Base-by-base conservation (phyloP, 768 basidiomycete genomes). In the Rhizopogon rudus region DNA sequence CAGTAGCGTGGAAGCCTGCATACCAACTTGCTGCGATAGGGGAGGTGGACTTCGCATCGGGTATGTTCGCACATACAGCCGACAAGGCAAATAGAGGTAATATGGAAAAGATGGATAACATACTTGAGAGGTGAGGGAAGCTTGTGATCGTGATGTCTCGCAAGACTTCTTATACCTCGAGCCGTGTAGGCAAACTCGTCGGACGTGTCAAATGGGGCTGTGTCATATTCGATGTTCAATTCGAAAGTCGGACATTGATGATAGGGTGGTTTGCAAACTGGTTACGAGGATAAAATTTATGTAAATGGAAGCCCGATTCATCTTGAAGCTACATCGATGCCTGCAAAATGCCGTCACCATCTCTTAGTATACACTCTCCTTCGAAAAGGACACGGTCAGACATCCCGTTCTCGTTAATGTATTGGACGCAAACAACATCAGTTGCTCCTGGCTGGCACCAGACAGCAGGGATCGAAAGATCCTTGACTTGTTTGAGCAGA, bases 381-480 rank as follows among this genome's bases (percentile, higher is more conserved):
- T 88, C 87, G 65, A 81, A 83, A 49, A 95, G 79, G n/a, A 90
- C 88, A 56, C 77, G 77, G 63, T 84, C 83, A 35, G 75, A 71
- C 60, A 93, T 69, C 4, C 75, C 80, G 50, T 86, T 83, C 55
- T 83, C 79, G 40, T 81, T 77, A 66, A 94, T 83, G 62, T 80
- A 94, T 14, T 75, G 63, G 14, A 75, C 69, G 45, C 93, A 90
- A 3, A 71, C 70, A 14, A 74, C 77, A 62, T 91, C 86, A 60
- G 87, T 84, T 6, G 92, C 90, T 20, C 92, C 92, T 6, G 93
- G 93, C 67, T 96, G 93, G 31, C 95, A 79, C 93, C 93, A 96
- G 43, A 93, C 76, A 3, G 84, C 78, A 5, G 85, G 87, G n/a
- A 91, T 69, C n/a, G 70, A 69, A n/a, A 83, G 79, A n/a, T 77